Percentiles rank a stretch among this genome's conserved stretches.
Evolutionary conservation across 345 rosid species (phyloP).

Genomic region (Eucalyptus pauciflora): DNA sequence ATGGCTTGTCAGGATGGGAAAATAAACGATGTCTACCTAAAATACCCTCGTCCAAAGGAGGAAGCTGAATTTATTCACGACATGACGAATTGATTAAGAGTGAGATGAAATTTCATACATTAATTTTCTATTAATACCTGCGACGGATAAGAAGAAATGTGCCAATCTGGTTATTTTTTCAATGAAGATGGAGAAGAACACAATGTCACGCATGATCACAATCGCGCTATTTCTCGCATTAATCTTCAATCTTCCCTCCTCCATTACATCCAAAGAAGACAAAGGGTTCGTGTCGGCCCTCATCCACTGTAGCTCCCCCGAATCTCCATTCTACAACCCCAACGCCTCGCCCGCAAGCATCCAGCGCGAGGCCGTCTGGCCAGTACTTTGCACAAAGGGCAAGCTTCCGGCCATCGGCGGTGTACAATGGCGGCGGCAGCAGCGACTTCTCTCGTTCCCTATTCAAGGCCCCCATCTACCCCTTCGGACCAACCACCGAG

Average conservation of each 20-base stretch:
- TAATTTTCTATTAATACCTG: neutral
- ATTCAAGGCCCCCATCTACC: neutral
- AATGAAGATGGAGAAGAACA: neutral
- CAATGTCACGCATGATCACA: neutral
- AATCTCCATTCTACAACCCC: slow-evolving; percentile 4
- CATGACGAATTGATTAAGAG: neutral
- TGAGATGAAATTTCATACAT: neutral
- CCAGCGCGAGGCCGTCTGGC: neutral
- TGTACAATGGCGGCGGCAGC: fast-evolving
- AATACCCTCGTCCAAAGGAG: neutral
- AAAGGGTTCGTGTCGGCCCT: neutral
- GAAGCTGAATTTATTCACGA: neutral
- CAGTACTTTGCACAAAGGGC: neutral
- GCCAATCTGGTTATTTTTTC: neutral
- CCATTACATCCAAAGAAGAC: neutral
- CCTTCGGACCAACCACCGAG: neutral
- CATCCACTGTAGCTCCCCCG: slow-evolving; percentile 1
- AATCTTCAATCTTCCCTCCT: neutral
- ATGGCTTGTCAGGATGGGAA: neutral
- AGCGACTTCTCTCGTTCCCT: neutral
- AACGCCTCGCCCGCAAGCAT: neutral
- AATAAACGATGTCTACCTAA: neutral
- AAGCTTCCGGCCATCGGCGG: fast-evolving
- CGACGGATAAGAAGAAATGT: neutral
- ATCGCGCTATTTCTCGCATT: neutral